A percentile compares a stretch with the other conserved stretches of the same genome.
Evolutionary conservation across 2,329 filamentous ascomycete genomes (phyloP).

Genomic region (Neoscytalidium dimidiatum): DNA sequence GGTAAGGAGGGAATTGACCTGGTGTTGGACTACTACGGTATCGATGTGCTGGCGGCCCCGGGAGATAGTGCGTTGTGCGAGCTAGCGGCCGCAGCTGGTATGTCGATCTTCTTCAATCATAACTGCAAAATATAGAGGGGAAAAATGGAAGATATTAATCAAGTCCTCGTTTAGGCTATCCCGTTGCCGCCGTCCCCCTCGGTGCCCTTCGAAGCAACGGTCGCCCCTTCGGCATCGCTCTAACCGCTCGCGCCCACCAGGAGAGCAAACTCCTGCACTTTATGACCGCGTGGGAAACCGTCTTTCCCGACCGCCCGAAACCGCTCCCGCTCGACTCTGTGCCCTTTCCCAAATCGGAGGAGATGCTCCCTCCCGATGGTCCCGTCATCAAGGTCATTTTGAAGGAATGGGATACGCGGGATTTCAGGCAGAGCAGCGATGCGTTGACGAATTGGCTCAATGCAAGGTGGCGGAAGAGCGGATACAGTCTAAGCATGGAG

Average conservation of each 20-base stretch:
- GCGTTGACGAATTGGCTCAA: conserved; percentile 17
- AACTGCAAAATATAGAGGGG: too few relatives aligned
- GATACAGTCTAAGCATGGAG: conserved; percentile 26
- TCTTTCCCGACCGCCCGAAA: conserved; percentile 32
- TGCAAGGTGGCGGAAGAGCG: conserved; percentile 19
- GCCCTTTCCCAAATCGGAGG: conserved; percentile 28
- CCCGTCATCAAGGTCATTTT: conserved; percentile 19
- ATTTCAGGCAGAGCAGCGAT: conserved; percentile 17
- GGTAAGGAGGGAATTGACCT: conserved; percentile 35
- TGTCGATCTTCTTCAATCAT: not conserved
- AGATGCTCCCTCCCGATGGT: conserved; percentile 27
- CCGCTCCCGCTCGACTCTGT: conserved; percentile 34
- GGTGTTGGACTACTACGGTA: conserved; percentile 31
- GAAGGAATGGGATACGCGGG: conserved; percentile 20
- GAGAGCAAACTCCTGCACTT: conserved; percentile 38
- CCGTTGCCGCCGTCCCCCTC: conserved; percentile 36
- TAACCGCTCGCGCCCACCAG: conserved; percentile 34
- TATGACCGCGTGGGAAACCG: conserved; percentile 38
- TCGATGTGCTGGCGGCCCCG: conserved; percentile 37
- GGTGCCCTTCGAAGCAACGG: conserved; percentile 37
- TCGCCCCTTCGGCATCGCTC: conserved; percentile 37
- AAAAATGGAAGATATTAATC: not conserved
- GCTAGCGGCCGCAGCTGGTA: conserved; percentile 34
- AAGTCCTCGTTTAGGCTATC: conserved; percentile 29
- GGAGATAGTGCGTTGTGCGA: conserved; percentile 38